phyloP scores from a whole-genome alignment of 2,329 filamentous ascomycete genomes.

The Macrophomina pseudophaseolina region DNA sequence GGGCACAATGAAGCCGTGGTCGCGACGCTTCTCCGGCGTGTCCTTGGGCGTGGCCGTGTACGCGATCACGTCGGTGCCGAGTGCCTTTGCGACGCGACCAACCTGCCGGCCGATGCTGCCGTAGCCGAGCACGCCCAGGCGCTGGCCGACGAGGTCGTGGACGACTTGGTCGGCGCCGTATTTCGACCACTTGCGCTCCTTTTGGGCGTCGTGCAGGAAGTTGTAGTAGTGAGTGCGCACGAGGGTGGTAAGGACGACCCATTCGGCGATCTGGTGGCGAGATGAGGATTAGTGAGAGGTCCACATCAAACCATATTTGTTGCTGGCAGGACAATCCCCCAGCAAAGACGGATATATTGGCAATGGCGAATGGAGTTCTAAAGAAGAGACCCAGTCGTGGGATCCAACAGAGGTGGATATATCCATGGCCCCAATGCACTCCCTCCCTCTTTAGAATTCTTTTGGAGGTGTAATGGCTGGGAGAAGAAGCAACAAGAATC shows the following conservation, averaged over 20 bases:
- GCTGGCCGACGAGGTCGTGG: constrained; percentile 62
- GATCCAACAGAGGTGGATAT: too few species aligned
- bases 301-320: not conserved
- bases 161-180: constrained; percentile 41
- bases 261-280: constrained; percentile 60
- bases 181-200: constrained; percentile 58
- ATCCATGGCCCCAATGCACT: too few species aligned
- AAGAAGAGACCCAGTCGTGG: too few species aligned
- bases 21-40: constrained; percentile 67
- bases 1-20: constrained; percentile 70
- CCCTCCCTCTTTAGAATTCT: too few species aligned
- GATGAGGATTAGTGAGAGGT: not conserved
- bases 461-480: too few species aligned
- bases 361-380: too few species aligned
- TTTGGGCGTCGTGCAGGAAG: constrained; percentile 62
- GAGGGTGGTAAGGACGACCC: constrained; percentile 67
- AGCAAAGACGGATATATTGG: too few species aligned
- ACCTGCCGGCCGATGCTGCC: constrained; percentile 67
- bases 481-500: too few species aligned
- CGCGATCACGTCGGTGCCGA: constrained; percentile 75
- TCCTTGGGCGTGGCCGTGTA: constrained; percentile 74
- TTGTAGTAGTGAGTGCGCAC: constrained; percentile 62
- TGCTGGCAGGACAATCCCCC: too few species aligned
- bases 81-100: constrained; percentile 62
- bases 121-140: constrained; percentile 66